Conservation (phyloP, 2,329 filamentous ascomycete genomes). For the Calonectria pseudoturangicola region DNA sequence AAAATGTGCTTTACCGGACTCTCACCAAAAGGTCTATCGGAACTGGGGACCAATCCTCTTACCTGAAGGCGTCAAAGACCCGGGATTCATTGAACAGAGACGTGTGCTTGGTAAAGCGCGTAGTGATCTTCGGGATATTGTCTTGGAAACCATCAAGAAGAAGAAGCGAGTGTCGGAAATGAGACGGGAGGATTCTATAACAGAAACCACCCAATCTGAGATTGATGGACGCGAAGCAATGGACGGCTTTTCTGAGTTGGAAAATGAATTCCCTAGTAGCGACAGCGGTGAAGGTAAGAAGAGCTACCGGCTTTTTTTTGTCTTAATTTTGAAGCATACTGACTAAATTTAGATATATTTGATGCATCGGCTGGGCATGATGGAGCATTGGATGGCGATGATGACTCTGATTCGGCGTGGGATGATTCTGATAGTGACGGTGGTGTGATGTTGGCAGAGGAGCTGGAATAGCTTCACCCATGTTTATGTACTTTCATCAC, state of each 20-base stretch:
- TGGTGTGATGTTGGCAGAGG: background rate
- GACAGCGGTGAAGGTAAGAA: conserved; percentile 1
- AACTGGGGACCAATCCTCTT: conserved; percentile 61
- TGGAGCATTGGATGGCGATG: background rate
- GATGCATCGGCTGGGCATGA: background rate
- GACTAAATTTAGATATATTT: background rate
- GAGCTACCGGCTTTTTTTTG: background rate
- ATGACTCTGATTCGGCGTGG: background rate
- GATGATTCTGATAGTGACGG: conserved; percentile 14
- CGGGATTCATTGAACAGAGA: conserved; percentile 41
- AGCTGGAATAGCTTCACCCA: too few relatives aligned
- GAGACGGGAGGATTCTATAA: conserved; percentile 44
- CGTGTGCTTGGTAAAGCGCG: conserved; percentile 33
- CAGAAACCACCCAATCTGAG: conserved; percentile 39
- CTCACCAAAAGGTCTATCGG: conserved; percentile 63
- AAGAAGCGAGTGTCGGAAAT: background rate
- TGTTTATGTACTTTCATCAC: background rate
- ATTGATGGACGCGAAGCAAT: background rate
- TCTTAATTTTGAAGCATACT: too few relatives aligned
- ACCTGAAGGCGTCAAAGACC: conserved; percentile 32
- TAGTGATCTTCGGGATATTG: conserved; percentile 34
- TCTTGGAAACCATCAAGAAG: background rate
- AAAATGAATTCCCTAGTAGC: background rate
- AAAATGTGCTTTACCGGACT: conserved; percentile 55
- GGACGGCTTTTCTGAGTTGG: conserved; percentile 27